phyloP scores from a whole-genome alignment of 805 yeast species.

The Metschnikowia drakensbergensis region DNA sequence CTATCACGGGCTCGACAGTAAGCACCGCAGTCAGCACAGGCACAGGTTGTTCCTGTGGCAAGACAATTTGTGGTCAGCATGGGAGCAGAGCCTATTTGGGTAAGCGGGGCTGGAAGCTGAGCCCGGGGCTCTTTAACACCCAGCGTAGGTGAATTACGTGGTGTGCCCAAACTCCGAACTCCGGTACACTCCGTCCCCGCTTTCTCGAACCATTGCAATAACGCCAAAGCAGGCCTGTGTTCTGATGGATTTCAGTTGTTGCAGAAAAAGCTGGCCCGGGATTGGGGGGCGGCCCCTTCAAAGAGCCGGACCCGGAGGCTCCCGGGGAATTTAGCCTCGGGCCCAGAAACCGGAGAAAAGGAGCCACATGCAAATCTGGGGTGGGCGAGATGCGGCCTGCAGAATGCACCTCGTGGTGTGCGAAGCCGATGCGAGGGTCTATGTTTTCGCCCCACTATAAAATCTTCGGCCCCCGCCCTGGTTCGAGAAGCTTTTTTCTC shows the following conservation, averaged over 20 bases:
- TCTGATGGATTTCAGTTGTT: background rate
- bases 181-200: constrained; percentile 3
- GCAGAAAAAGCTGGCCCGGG: background rate
- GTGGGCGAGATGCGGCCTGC: constrained; percentile 5
- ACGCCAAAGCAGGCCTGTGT: too few species aligned
- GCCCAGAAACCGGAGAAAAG: constrained; percentile 3
- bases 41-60: background rate
- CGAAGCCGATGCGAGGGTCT: constrained; percentile 4
- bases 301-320: background rate
- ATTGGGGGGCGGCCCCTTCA: background rate
- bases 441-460: constrained; percentile 10
- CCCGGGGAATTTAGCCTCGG: constrained; percentile 3
- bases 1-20: background rate
- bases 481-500: background rate
- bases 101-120: too few species aligned
- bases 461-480: constrained; percentile 1
- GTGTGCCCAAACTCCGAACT: background rate
- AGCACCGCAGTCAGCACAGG: background rate
- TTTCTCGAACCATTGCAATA: background rate
- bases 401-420: constrained; percentile 1
- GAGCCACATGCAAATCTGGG: constrained; percentile 18
- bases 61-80: background rate
- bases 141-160: background rate
- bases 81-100: too few species aligned
- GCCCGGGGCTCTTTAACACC: too few species aligned